A percentile compares a stretch with the other conserved stretches of the same genome.
Conservation (phyloP, 192 early-diverging fungal species). For the Backusella circina region DNA sequence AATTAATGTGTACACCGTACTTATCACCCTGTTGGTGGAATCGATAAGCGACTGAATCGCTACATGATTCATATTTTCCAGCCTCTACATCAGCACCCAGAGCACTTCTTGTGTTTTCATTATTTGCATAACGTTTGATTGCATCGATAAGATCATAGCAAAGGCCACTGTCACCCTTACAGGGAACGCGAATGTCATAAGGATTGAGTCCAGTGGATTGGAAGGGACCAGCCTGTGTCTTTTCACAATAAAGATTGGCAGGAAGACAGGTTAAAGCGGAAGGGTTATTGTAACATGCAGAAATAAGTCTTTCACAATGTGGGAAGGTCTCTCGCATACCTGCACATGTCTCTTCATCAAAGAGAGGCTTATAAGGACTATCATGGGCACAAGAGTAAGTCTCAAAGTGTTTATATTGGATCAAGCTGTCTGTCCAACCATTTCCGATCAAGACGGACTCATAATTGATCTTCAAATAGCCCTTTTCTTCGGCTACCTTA, state of each 20-base stretch:
- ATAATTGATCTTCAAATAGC: slow-evolving; percentile 57
- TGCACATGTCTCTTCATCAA: slow-evolving; percentile 68
- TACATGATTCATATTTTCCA: slow-evolving; percentile 75
- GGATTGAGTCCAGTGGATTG: slow-evolving; percentile 81
- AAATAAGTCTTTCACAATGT: slow-evolving; percentile 70
- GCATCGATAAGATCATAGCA: slow-evolving; percentile 85
- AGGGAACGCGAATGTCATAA: slow-evolving; percentile 90
- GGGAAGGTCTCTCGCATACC: slow-evolving; percentile 70
- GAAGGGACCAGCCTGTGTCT: slow-evolving; percentile 44
- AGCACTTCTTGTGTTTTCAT: slow-evolving; percentile 63
- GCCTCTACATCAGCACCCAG: slow-evolving; percentile 70
- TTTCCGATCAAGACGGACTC: slow-evolving; percentile 86
- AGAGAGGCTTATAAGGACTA: slow-evolving; percentile 66
- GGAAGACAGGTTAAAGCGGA: slow-evolving; percentile 79
- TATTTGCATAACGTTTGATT: slow-evolving; percentile 81
- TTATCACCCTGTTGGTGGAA: slow-evolving; percentile 26
- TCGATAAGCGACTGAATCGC: slow-evolving; percentile 32
- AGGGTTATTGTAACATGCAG: slow-evolving; percentile 83
- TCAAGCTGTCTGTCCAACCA: slow-evolving; percentile 83
- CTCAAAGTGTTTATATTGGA: slow-evolving; percentile 88
- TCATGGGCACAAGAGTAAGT: slow-evolving; percentile 65
- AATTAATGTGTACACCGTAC: slow-evolving; percentile 1
- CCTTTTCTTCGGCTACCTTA: slow-evolving; percentile 38
- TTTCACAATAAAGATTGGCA: slow-evolving; percentile 79
- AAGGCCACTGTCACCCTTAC: slow-evolving; percentile 72